phyloP scores from a whole-genome alignment of 805 yeast genomes.

The Saccharomyces kudriavzevii region DNA sequence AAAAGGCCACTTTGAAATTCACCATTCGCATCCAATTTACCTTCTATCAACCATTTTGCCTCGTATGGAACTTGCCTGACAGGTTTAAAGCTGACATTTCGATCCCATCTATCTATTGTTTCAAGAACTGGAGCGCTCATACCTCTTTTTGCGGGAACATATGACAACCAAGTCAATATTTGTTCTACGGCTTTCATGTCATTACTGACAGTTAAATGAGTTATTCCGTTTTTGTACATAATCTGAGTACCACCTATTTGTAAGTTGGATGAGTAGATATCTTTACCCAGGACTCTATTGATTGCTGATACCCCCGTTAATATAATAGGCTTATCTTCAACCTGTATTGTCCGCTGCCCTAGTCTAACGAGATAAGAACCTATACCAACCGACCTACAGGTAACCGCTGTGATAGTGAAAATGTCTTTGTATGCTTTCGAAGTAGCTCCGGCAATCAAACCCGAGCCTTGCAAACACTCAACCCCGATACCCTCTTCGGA shows the following conservation, averaged over 20 bases:
- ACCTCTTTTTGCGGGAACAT: constrained; percentile 79
- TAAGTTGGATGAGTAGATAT: constrained; percentile 87
- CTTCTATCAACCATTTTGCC: constrained; percentile 86
- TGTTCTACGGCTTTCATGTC: constrained; percentile 91
- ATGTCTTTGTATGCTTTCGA: constrained; percentile 92
- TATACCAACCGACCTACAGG: constrained; percentile 97
- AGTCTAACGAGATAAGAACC: constrained; percentile 95
- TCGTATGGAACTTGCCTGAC: constrained; percentile 65
- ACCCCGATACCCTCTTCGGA: constrained; percentile 94
- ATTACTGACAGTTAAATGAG: constrained; percentile 87
- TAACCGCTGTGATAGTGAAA: constrained; percentile 87
- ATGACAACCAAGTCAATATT: constrained; percentile 89
- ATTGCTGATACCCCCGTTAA: constrained; percentile 98
- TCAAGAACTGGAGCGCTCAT: constrained; percentile 81
- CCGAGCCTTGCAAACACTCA: constrained; percentile 93
- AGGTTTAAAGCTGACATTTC: constrained; percentile 78
- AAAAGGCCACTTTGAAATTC: constrained; percentile 75
- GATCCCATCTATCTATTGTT: constrained; percentile 79
- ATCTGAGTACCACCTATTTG: constrained; percentile 98
- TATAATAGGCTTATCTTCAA: constrained; percentile 94
- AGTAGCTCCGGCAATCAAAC: constrained; percentile 95
- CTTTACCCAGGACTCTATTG: constrained; percentile 88
- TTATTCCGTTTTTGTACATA: constrained; percentile 94
- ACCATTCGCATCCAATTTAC: constrained; percentile 38
- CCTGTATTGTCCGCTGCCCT: constrained; percentile 95